Evolutionary conservation across 257 asterid species (phyloP), one percentile per base, ranked within the genome.

Genomic region (Lycium barbarum): DNA sequence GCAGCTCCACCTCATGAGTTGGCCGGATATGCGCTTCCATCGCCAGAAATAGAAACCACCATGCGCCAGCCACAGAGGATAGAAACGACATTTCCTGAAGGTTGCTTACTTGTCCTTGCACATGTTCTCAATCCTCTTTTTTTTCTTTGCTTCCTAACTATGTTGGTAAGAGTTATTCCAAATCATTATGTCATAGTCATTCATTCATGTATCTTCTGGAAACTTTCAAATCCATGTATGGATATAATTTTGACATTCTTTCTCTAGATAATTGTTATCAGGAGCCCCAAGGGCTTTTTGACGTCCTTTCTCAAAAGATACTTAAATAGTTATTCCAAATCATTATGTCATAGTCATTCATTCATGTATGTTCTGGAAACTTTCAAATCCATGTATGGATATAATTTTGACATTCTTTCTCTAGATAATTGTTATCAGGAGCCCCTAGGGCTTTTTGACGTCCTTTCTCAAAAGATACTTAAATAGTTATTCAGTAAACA

Each of bases 71-170:
- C 63, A 7, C 84, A 3, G 43, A 72, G 36, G 63, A 76, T 84
- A 53, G 84, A 81, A 80, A 83, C 73, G 43, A 66, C 89, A n/a
- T 72, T 40, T 61, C 88, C 90, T 22, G 85, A 90, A 92, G 93
- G 93, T 92, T 81, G 38, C 22, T 20, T 68, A 35, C 62, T 53
- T 14, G 33, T 15, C 15, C 36, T 33, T 17, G 3, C 7, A 18
- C 47, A 45, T 83, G 65, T 81, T 58, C 68, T 79, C 14, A 2
- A 8, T 70, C 57, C 13, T 61, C 55, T 47, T 33, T 22, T 7
- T 72, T 79, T 36, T 8, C 79, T 67, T 76, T 47, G 45, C 22
- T 55, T 70, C 59, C 33, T 57, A 8, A 9, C 7, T 51, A 72
- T 72, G 80, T 45, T 72, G 58, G 58, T 47, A 20, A 73, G 81